Conservation (phyloP, 441 rosid species). For the Lepidium campestre region DNA sequence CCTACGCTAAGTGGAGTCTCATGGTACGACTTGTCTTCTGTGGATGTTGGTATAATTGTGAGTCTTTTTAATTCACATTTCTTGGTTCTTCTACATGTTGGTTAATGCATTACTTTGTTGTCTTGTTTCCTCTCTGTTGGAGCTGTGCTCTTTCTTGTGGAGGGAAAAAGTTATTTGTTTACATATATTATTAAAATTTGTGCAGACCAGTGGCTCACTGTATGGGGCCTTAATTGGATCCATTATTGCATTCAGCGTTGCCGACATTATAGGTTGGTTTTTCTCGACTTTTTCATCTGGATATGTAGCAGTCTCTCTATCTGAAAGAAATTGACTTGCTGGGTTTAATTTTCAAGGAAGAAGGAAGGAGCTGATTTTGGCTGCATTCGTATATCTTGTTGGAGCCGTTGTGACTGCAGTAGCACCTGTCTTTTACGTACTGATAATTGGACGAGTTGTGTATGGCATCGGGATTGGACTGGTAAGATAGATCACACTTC, state of each 20-base stretch:
- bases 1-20: conserved; percentile 68
- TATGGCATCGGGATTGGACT: conserved; percentile 93
- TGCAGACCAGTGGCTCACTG: conserved; percentile 97
- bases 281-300: background rate
- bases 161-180: background rate
- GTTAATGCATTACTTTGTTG: background rate
- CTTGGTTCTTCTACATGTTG: conserved; percentile 3
- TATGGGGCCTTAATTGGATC: conserved; percentile 97
- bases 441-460: conserved; percentile 82
- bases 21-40: conserved; percentile 82
- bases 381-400: conserved; percentile 65
- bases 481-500: conserved; percentile 43
- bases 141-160: conserved; percentile 5
- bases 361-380: conserved; percentile 79
- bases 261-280: conserved; percentile 76
- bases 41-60: conserved; percentile 86
- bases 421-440: conserved; percentile 61
- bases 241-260: conserved; percentile 76
- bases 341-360: conserved; percentile 52
- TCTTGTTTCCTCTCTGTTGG: background rate
- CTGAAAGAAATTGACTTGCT: conserved; percentile 19
- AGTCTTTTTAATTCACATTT: conserved; percentile 33
- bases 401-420: conserved; percentile 81
- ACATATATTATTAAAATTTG: background rate
- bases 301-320: conserved; percentile 11